Percentiles rank a stretch among this genome's conserved stretches.
phyloP scores from a whole-genome alignment of 2,329 filamentous ascomycete genomes.

The Aspergillus fumigatus region DNA sequence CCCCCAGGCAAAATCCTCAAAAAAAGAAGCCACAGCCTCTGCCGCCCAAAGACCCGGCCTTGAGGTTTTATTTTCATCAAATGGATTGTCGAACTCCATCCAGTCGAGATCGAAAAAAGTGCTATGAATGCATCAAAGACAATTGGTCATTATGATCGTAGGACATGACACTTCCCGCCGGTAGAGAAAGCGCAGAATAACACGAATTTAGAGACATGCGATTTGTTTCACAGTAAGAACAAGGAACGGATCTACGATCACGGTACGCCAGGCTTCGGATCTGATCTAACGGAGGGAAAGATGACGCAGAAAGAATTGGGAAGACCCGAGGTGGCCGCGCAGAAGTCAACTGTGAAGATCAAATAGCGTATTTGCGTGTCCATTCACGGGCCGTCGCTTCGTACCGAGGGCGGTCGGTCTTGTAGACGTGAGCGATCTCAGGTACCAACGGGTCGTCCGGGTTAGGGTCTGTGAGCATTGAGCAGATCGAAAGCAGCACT shows the following conservation, averaged over 20 bases:
- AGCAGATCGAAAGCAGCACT: slow-evolving; percentile 99
- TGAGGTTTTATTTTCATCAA: slow-evolving; percentile 16
- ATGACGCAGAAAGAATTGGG: slow-evolving; percentile 22
- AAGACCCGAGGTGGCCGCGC: slow-evolving; percentile 24
- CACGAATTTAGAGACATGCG: slow-evolving; percentile 13
- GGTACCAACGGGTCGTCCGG: slow-evolving; percentile 97
- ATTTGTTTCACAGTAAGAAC: slow-evolving; percentile 21
- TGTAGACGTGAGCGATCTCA: slow-evolving; percentile 99
- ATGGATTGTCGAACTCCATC: slow-evolving; percentile 21
- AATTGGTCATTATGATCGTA: slow-evolving; percentile 37
- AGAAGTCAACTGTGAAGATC: slow-evolving; percentile 33
- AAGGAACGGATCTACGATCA: slow-evolving; percentile 34
- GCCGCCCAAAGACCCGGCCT: slow-evolving; percentile 7
- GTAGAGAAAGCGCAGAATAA: slow-evolving; percentile 11
- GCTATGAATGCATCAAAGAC: slow-evolving; percentile 34
- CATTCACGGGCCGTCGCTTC: slow-evolving; percentile 96
- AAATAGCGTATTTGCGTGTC: slow-evolving; percentile 99
- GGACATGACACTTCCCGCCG: slow-evolving; percentile 32
- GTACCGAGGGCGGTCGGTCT: slow-evolving; percentile 93
- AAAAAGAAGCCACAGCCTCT: slow-evolving; percentile 1
- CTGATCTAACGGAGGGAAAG: slow-evolving; percentile 31
- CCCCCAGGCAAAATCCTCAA: not conserved
- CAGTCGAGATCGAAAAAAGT: slow-evolving; percentile 25
- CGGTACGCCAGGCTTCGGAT: slow-evolving; percentile 36
- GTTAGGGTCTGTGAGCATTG: slow-evolving; percentile 99